These are phyloP conservation scores for Hymenotorrendiella dingleyae DNA, from an alignment of 2,329 filamentous ascomycete species.

Conservation along the genomic window DNA sequence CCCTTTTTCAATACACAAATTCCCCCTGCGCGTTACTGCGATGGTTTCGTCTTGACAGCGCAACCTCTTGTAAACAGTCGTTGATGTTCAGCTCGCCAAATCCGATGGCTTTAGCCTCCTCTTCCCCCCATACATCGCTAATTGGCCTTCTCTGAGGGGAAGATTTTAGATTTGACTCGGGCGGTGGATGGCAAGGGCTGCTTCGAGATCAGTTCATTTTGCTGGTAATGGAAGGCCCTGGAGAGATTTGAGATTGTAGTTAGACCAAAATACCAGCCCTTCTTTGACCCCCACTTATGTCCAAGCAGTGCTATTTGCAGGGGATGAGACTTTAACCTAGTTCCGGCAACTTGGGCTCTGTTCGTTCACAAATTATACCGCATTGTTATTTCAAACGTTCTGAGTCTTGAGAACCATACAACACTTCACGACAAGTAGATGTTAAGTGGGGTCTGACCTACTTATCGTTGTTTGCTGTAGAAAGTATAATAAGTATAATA, in stretches of 20 bases:
- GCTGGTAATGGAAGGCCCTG: not conserved
- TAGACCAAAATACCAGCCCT: conserved; percentile 33
- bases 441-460: too few relatives aligned
- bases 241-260: conserved; percentile 23
- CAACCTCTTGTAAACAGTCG: conserved; percentile 12
- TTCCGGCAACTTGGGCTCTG: too few relatives aligned
- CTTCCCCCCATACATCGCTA: conserved; percentile 5
- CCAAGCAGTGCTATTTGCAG: not conserved
- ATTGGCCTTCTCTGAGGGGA: conserved; percentile 6
- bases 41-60: conserved; percentile 10
- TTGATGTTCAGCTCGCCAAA: conserved; percentile 10
- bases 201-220: conserved; percentile 17
- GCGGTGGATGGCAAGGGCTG: conserved; percentile 21
- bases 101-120: conserved; percentile 17
- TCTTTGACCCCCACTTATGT: conserved; percentile 20
- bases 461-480: too few relatives aligned
- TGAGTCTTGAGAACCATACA: too few relatives aligned
- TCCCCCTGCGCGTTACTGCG: conserved; percentile 10
- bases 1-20: conserved; percentile 5
- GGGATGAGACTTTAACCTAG: too few relatives aligned
- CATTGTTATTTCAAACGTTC: too few relatives aligned
- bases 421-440: too few relatives aligned
- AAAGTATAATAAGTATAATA: too few relatives aligned
- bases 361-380: too few relatives aligned
- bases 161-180: conserved; percentile 25